Conservation (phyloP, 108 stramenopile species). For the Craspedostauros australis region DNA sequence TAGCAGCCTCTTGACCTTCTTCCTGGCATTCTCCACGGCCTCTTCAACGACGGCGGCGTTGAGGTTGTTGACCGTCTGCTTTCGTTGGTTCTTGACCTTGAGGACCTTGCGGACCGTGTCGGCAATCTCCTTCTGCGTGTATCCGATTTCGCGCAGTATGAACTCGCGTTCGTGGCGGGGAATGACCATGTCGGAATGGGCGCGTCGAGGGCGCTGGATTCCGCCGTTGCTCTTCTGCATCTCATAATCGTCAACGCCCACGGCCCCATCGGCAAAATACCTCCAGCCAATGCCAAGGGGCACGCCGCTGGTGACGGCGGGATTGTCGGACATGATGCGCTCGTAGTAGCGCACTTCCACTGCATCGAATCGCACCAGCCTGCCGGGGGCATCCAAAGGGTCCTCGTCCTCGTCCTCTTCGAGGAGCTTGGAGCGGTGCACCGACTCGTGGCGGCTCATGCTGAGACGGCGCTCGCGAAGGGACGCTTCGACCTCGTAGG, state of each 20-base stretch:
- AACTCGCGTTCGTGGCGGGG: conserved; percentile 14
- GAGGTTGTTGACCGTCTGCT: conserved; percentile 18
- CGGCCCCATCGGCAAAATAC: conserved; percentile 8
- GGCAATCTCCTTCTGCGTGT: conserved; percentile 11
- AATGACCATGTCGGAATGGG: conserved; percentile 12
- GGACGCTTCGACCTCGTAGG: too few species aligned
- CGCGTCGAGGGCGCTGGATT: neutral
- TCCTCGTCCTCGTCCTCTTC: too few species aligned
- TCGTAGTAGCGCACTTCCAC: conserved; percentile 45
- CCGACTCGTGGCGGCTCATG: too few species aligned
- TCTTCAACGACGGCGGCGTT: conserved; percentile 4
- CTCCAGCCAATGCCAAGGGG: conserved; percentile 20
- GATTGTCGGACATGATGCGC: conserved; percentile 45
- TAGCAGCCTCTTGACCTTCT: conserved; percentile 62
- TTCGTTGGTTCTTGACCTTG: conserved; percentile 14
- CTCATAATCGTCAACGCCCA: conserved; percentile 15
- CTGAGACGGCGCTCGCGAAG: too few species aligned
- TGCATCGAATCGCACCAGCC: conserved; percentile 15
- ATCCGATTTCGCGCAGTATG: conserved; percentile 16
- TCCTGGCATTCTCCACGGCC: conserved; percentile 32
- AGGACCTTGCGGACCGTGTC: conserved; percentile 8
- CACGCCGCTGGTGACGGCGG: conserved; percentile 16
- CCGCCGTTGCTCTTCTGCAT: too few species aligned
- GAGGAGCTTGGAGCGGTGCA: too few species aligned
- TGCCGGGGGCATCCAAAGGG: neutral